phyloP scores from a whole-genome alignment of 768 basidiomycete genomes.

The Royoungia palumana region DNA sequence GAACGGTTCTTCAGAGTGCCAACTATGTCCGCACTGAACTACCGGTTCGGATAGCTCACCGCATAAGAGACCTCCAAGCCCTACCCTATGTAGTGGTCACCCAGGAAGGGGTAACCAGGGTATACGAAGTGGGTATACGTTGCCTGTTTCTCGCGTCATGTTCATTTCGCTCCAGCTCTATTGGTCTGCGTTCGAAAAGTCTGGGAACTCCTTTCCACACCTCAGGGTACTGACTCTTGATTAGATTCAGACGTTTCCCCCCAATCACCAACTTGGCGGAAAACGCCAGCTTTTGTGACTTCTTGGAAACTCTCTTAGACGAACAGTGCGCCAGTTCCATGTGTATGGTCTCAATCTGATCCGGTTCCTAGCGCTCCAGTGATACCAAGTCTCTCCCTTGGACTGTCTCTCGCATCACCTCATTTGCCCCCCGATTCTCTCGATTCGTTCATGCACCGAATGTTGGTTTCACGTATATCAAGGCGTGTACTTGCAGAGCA shows the following conservation, averaged over 20 bases:
- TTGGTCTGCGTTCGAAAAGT: slow-evolving; percentile 87
- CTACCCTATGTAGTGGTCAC: slow-evolving; percentile 86
- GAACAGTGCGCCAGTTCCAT: slow-evolving; percentile 60
- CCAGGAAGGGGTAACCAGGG: slow-evolving; percentile 76
- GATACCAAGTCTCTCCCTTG: slow-evolving; percentile 79
- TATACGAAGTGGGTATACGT: slow-evolving; percentile 67
- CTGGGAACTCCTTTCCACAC: slow-evolving; percentile 6
- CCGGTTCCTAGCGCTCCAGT: slow-evolving; percentile 57
- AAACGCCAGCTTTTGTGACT: slow-evolving; percentile 76
- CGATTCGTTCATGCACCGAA: slow-evolving; percentile 85
- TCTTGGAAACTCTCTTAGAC: slow-evolving; percentile 58
- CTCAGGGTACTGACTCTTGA: slow-evolving; percentile 12
- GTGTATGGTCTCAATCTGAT: slow-evolving; percentile 5
- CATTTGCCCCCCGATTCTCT: slow-evolving; percentile 74
- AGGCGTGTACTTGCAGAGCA: slow-evolving; percentile 87
- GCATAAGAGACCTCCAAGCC: slow-evolving; percentile 81
- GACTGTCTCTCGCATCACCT: slow-evolving; percentile 80
- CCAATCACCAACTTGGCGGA: slow-evolving; percentile 67
- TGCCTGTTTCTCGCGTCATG: neutral
- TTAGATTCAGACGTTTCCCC: slow-evolving; percentile 71
- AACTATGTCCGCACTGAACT: slow-evolving; percentile 90
- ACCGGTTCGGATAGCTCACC: slow-evolving; percentile 83
- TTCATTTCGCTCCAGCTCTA: slow-evolving; percentile 55
- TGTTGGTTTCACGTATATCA: slow-evolving; percentile 89
- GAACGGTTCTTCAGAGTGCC: slow-evolving; percentile 54